phyloP scores from a whole-genome alignment of 306 rosid genomes.

The Fragaria vesca region DNA sequence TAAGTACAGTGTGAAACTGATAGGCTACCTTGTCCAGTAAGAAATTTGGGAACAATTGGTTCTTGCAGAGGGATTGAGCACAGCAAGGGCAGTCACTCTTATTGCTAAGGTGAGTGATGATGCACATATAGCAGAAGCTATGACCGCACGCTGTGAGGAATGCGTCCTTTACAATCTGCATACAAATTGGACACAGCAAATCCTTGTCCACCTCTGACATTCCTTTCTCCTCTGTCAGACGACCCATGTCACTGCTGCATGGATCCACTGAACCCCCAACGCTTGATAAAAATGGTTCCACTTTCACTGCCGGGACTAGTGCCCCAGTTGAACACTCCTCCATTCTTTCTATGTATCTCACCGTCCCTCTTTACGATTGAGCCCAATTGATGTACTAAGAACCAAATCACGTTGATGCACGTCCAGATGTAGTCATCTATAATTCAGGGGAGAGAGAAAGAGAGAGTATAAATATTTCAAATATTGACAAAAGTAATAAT shows the following conservation, averaged over 20 bases:
- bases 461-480: not conserved
- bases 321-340: conserved; percentile 44
- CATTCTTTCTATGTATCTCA: conserved; percentile 12
- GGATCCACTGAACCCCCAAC: conserved; percentile 10
- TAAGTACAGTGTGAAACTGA: not conserved
- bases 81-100: conserved; percentile 99
- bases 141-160: conserved; percentile 92
- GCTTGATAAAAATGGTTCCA: conserved; percentile 16
- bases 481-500: not conserved
- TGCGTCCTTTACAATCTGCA: conserved; percentile 87
- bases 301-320: conserved; percentile 37
- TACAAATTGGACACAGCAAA: conserved; percentile 91
- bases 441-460: no score
- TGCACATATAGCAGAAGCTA: conserved; percentile 97
- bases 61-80: conserved; percentile 68
- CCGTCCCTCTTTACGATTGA: not conserved
- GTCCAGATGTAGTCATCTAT: not conserved
- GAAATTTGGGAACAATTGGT: conserved; percentile 74
- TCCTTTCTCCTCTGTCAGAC: conserved; percentile 10
- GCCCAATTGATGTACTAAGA: not conserved
- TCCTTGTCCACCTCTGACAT: conserved; percentile 68
- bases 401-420: not conserved
- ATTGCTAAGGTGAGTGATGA: conserved; percentile 85
- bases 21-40: conserved; percentile 73
- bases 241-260: conserved; percentile 2